Base-by-base conservation (phyloP, 257 asterid genomes). In the Solanum megistacrolobum region DNA sequence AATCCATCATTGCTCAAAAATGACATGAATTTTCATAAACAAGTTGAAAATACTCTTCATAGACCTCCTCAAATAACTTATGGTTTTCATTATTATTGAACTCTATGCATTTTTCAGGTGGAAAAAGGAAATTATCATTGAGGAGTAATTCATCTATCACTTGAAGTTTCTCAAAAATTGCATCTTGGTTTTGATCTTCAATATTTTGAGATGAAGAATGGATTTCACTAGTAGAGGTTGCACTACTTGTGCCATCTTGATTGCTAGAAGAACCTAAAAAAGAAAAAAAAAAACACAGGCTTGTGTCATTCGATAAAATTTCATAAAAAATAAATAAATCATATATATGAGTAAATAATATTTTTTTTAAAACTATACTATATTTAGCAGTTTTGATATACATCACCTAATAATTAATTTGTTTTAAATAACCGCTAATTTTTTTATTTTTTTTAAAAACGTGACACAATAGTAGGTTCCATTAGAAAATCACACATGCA, bases 61-160 rank as follows among this genome's bases (percentile, higher is more conserved):
- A 68, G 21, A 68, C 23, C 75, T 68, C 75, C 75, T 68, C 75
- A 31, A 66, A 66, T 66, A 27, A 27, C 74, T 25, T 66, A 27
- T 25, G 35, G 5, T n/a, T 66, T 66, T 27, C 74, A 66, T n/a
- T 66, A 68, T 68, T 27, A 68, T 27, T 68, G 75, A 68, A 25
- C 36, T 68, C 75, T 68, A 29, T 27, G 36, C 3, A 27, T 27
- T 68, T 68, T 27, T 68, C n/a, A 32, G 5, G 79, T 72, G 25
- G 25, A 32, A 72, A 31, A 72, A 14, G 23, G 43, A n/a, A 31
- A 32, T 31, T 72, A 16, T 72, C 41, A 71, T 71, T 16, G 3
- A 71, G 21, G 6, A 71, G 78, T 71, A 71, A 71, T 31, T 71
- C 78, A 71, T 71, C 78, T 31, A 71, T 71, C 39, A 31, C 76